Evolutionary conservation across 495 filamentous ascomycete genomes (phyloP).

Genomic region (Bathelium albidoporum): DNA sequence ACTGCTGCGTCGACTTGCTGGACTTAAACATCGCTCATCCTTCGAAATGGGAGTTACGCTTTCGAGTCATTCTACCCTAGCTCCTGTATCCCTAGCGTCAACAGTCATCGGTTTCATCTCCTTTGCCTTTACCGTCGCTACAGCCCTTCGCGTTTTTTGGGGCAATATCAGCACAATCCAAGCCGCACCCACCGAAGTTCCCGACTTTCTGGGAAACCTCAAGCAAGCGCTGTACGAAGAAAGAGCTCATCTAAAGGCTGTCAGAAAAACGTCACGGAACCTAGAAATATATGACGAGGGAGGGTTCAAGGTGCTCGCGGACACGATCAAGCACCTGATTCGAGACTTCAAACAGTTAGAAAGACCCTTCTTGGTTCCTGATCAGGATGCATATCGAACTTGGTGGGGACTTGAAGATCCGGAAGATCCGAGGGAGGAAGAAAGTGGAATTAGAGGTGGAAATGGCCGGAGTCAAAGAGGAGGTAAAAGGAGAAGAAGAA

Average conservation of each 20-base stretch:
- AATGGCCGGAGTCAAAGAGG: constrained; percentile 2
- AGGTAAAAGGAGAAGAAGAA: constrained; percentile 6
- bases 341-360: constrained; percentile 20
- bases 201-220: constrained; percentile 22
- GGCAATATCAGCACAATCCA: constrained; percentile 18
- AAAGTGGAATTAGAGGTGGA: background rate
- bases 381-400: constrained; percentile 7
- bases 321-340: constrained; percentile 18
- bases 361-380: constrained; percentile 20
- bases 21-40: background rate
- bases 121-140: constrained; percentile 26
- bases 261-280: constrained; percentile 8
- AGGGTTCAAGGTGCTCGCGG: constrained; percentile 15
- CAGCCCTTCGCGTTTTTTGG: constrained; percentile 24
- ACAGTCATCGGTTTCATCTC: constrained; percentile 23
- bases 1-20: background rate
- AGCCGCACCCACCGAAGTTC: constrained; percentile 20
- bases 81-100: constrained; percentile 18
- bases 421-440: constrained; percentile 2
- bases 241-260: constrained; percentile 15
- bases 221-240: constrained; percentile 26
- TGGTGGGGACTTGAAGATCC: constrained; percentile 10
- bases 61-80: constrained; percentile 13
- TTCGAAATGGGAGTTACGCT: constrained; percentile 20
- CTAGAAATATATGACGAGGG: background rate